Conservation (phyloP, 306 rosid genomes). For the Quercus berberidifolia region DNA sequence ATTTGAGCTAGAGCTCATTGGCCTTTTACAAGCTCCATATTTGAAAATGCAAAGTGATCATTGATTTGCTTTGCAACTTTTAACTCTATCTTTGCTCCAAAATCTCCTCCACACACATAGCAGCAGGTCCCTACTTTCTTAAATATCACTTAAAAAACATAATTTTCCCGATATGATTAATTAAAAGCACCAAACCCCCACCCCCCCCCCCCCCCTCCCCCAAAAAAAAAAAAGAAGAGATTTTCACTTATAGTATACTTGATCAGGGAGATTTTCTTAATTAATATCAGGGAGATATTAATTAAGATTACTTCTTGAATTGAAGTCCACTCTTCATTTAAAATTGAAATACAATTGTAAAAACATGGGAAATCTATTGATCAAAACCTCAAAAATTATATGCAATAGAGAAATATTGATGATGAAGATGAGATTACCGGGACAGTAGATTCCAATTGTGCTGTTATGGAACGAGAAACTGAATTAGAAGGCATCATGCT, state of each 20-base stretch:
- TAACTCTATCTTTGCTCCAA: neutral
- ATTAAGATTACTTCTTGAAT: too few species aligned
- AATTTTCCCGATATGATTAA: neutral
- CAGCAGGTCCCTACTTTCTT: neutral
- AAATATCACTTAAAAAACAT: neutral
- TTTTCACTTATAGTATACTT: too few species aligned
- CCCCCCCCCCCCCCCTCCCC: too few species aligned
- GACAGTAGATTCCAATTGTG: constrained; percentile 48
- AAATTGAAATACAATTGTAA: too few species aligned
- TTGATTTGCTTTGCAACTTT: neutral
- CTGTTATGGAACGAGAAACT: constrained; percentile 39
- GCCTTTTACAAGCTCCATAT: neutral
- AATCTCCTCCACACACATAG: neutral
- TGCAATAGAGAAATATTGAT: too few species aligned
- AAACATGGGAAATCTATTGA: too few species aligned
- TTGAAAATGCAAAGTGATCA: neutral
- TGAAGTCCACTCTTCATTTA: too few species aligned
- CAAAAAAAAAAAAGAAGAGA: neutral
- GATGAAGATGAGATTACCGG: constrained; percentile 25
- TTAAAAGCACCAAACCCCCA: neutral
- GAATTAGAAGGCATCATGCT: constrained; percentile 45
- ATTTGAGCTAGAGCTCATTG: too few species aligned
- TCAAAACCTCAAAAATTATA: too few species aligned
- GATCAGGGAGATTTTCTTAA: too few species aligned
- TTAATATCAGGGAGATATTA: too few species aligned